Conservation (phyloP, 2,329 filamentous ascomycete genomes). For the Ceratocystis albifundus region DNA sequence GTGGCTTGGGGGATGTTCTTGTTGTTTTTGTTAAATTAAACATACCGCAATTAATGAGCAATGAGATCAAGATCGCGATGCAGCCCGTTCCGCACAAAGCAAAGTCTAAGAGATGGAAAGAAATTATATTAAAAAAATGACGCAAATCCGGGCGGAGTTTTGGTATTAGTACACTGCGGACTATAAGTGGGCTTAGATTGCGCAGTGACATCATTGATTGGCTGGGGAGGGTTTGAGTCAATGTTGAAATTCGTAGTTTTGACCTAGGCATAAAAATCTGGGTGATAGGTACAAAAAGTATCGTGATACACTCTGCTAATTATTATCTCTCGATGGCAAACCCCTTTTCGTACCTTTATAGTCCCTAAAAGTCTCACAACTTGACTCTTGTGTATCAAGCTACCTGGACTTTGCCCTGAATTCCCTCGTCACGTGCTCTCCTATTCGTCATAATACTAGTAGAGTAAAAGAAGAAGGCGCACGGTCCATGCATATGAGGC, state of each 20-base stretch:
- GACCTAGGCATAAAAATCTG: no score
- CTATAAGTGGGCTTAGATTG: neutral
- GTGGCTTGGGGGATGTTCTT: no score
- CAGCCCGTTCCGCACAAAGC: neutral
- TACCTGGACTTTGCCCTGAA: neutral
- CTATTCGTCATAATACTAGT: neutral
- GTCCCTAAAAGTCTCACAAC: neutral
- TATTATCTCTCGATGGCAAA: no score
- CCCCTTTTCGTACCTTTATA: neutral
- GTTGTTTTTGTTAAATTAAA: no score
- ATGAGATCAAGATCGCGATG: neutral
- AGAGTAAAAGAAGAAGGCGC: neutral
- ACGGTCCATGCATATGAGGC: constrained; percentile 11
- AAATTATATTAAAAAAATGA: no score
- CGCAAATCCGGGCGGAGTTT: constrained; percentile 1
- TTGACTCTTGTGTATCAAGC: neutral
- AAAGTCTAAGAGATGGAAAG: neutral
- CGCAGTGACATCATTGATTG: constrained; percentile 10
- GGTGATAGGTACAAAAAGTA: no score
- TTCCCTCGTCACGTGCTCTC: neutral
- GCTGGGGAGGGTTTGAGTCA: neutral
- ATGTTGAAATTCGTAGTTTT: no score
- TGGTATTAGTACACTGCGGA: neutral
- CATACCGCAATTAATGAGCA: neutral
- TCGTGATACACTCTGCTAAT: no score